phyloP scores from a whole-genome alignment of 2,329 filamentous ascomycete species.

The Graphilbum sp. region DNA sequence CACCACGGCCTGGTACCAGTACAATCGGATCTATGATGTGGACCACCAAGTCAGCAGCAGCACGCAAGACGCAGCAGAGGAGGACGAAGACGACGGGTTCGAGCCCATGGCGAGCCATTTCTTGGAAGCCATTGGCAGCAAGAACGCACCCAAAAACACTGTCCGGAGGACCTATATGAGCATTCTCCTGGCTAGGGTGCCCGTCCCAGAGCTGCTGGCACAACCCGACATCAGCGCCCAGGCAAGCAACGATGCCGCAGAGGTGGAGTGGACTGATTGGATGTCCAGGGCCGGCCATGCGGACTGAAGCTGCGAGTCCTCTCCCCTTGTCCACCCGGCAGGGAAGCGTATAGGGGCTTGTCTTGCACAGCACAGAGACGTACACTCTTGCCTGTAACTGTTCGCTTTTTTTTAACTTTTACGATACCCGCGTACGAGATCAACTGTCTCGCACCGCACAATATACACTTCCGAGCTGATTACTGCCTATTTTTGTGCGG shows the following conservation, averaged over 20 bases:
- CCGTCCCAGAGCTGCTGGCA: conserved; percentile 37
- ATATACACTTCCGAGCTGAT: no score
- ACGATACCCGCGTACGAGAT: no score
- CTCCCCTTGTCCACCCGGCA: no score
- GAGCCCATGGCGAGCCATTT: conserved; percentile 42
- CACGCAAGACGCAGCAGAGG: conserved; percentile 12
- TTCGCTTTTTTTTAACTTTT: no score
- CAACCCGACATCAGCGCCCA: conserved; percentile 30
- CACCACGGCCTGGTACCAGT: conserved; percentile 31
- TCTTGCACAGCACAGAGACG: no score
- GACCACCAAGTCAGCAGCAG: conserved; percentile 14
- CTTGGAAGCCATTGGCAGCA: conserved; percentile 28
- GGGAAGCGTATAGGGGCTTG: no score
- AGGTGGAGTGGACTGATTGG: conserved; percentile 12
- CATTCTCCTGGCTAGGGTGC: conserved; percentile 37
- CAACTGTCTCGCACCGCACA: no score
- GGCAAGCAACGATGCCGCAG: conserved; percentile 19
- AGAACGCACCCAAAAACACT: conserved; percentile 10
- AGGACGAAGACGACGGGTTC: conserved; percentile 28
- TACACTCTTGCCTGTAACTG: no score
- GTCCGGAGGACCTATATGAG: conserved; percentile 36
- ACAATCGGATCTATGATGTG: conserved; percentile 38
- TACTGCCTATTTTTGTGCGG: no score
- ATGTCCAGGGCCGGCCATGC: conserved; percentile 4
- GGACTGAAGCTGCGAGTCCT: not conserved